phyloP scores from a whole-genome alignment of 2,329 filamentous ascomycete genomes.

The Fusarium compactum region DNA sequence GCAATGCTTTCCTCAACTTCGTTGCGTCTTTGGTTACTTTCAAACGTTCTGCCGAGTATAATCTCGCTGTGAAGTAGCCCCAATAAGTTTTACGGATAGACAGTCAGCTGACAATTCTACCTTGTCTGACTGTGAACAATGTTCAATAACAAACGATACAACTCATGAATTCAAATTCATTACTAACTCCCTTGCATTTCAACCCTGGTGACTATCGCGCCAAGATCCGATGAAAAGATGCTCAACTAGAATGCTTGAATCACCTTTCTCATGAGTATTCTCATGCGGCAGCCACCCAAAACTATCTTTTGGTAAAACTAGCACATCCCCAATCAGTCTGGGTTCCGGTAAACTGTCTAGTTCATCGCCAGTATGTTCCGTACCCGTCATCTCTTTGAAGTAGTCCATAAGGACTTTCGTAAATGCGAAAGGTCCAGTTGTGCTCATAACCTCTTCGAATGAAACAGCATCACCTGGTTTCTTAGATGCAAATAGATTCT shows the following conservation, averaged over 20 bases:
- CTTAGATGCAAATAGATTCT: conserved; percentile 37
- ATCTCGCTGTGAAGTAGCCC: neutral
- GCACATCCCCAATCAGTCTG: conserved; percentile 50
- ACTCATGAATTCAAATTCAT: neutral
- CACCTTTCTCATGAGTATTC: conserved; percentile 33
- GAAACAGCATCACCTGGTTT: conserved; percentile 23
- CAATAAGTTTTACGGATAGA: neutral
- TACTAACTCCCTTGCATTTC: neutral
- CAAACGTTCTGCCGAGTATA: neutral
- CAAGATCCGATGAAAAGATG: conserved; percentile 41
- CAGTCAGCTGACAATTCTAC: neutral
- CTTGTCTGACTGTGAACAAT: neutral
- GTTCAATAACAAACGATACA: neutral
- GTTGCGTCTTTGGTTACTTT: neutral
- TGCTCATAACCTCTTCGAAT: conserved; percentile 51
- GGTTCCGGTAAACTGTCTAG: conserved; percentile 47
- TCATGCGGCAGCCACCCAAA: conserved; percentile 42
- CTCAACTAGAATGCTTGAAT: conserved; percentile 34
- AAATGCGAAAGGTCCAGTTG: conserved; percentile 50
- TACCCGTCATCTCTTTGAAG: conserved; percentile 44
- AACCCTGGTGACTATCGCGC: conserved; percentile 33
- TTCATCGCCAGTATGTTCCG: conserved; percentile 48
- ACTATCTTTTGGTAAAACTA: conserved; percentile 50
- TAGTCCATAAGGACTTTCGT: conserved; percentile 50
- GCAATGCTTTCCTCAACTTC: neutral